phyloP scores from a whole-genome alignment of 495 filamentous ascomycete genomes.

The Barbatosphaeria neglecta region DNA sequence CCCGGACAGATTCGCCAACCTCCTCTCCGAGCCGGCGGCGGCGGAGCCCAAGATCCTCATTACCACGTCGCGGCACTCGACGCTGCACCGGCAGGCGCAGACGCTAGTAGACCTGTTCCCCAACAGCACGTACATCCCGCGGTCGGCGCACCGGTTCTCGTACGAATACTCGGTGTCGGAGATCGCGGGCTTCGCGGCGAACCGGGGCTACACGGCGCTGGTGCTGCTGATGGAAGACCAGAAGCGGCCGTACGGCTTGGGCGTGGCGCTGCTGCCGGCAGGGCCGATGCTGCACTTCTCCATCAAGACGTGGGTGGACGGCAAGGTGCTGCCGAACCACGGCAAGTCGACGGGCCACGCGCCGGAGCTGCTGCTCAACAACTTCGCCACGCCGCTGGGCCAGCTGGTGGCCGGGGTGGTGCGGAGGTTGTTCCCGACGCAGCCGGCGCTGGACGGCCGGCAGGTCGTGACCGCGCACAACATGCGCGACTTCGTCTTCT shows the following conservation, averaged over 20 bases:
- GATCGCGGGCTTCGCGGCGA: slow-evolving; percentile 65
- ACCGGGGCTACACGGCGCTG: slow-evolving; percentile 61
- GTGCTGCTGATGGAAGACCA: slow-evolving; percentile 68
- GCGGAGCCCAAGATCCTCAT: slow-evolving; percentile 64
- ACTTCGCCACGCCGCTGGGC: slow-evolving; percentile 80
- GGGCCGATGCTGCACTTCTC: slow-evolving; percentile 60
- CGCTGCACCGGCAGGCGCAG: slow-evolving; percentile 61
- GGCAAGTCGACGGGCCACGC: slow-evolving; percentile 70
- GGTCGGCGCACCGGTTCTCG: slow-evolving; percentile 60
- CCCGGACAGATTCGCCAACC: slow-evolving; percentile 61
- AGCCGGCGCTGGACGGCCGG: slow-evolving; percentile 66
- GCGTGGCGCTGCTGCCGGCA: slow-evolving; percentile 63
- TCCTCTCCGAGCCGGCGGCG: slow-evolving; percentile 50
- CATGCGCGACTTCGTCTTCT: slow-evolving; percentile 83
- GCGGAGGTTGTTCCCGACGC: slow-evolving; percentile 61
- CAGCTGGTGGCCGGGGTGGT: slow-evolving; percentile 69
- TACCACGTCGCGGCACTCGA: slow-evolving; percentile 71
- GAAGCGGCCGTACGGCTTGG: slow-evolving; percentile 61
- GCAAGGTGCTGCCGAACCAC: slow-evolving; percentile 68
- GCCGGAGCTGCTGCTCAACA: slow-evolving; percentile 83
- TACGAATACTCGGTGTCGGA: slow-evolving; percentile 76
- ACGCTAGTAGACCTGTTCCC: slow-evolving; percentile 67
- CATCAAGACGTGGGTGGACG: slow-evolving; percentile 72
- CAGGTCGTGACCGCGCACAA: slow-evolving; percentile 83
- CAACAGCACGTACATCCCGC: slow-evolving; percentile 66